Base-by-base conservation (phyloP, 164 flowering plant genomes). In the Umbilicus rupestris region DNA sequence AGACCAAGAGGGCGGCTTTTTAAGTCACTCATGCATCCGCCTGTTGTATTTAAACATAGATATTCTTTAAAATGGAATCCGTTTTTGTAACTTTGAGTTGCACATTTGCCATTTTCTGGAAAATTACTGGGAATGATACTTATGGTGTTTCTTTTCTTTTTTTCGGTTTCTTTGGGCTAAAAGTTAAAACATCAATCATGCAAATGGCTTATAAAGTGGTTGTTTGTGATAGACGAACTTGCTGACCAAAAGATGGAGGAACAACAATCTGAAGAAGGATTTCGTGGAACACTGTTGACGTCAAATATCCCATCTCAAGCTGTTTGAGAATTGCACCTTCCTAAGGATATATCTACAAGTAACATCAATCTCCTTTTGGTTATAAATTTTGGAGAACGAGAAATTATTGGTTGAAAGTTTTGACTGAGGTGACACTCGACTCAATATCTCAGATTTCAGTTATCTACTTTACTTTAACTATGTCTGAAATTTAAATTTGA, bases 251-350 rank as follows among this genome's bases (percentile, higher is more conserved):
- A 81, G 69, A 71, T 74, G 81, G 87, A 85, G 39, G 71, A 70
- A 26, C 83, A 82, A 63, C 77, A 68, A 46, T 64, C 77, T 7
- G 98, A 90, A 74, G 96, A 78, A 81, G 98, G 98, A 0, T 92
- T 92, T 73, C 82, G 88, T 15, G 98, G 98, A 60, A 85, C 98
- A n/a, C 87, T 90, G 55, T 69, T 92, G 77, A 73, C 93, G 50
- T 80, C 96, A 71, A 80, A 70, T 77, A 52, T 73, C 49, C 72
- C 83, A 30, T 76, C 85, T 26, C 87, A 84, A 74, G 85, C 72
- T 70, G 78, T 76, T 52, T 79, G 57, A 73, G 64, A 60, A 1
- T 55, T 30, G 60, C 33, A 28, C 22, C 33, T 30, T 52, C 33
- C 11, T 28, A 33, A 55, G 29, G 17, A 12, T 12, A 55, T 55